These are phyloP conservation scores for Penicillium sp. DNA, from an alignment of 2,329 filamentous ascomycete genomes.

Conservation along the genomic window DNA sequence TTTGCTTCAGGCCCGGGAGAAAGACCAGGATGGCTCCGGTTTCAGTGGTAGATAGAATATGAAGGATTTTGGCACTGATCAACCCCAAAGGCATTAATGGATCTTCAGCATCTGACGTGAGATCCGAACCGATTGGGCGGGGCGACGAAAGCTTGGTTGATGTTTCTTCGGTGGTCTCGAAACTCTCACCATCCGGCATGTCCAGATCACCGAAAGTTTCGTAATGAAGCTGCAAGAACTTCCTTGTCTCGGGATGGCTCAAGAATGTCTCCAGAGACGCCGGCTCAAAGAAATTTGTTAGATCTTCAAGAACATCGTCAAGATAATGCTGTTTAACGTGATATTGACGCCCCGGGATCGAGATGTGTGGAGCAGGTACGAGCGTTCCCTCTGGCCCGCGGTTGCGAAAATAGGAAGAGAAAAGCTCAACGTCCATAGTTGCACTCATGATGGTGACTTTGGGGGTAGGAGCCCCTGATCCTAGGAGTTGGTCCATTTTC, in stretches of 20 bases:
- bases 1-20: constrained; percentile 46
- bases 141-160: not conserved
- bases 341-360: constrained; percentile 46
- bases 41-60: constrained; percentile 45
- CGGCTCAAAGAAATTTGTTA: constrained; percentile 25
- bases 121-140: not conserved
- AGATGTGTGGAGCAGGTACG: constrained; percentile 42
- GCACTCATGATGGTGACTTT: constrained; percentile 52
- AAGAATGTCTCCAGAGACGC: constrained; percentile 17
- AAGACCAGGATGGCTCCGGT: constrained; percentile 51
- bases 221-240: constrained; percentile 13
- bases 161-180: not conserved
- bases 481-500: constrained; percentile 36
- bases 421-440: constrained; percentile 46
- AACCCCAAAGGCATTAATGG: constrained; percentile 44
- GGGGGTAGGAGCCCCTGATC: constrained; percentile 35
- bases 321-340: constrained; percentile 46
- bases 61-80: constrained; percentile 44
- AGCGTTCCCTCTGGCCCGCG: constrained; percentile 27
- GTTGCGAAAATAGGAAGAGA: constrained; percentile 46
- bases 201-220: not conserved
- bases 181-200: not conserved
- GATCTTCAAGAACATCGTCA: constrained; percentile 37
- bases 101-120: constrained; percentile 25
- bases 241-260: constrained; percentile 4